Percentiles rank a stretch among this genome's conserved stretches.
Conservation (phyloP, 2,329 filamentous ascomycete species). For the Fusarium floridanum region DNA sequence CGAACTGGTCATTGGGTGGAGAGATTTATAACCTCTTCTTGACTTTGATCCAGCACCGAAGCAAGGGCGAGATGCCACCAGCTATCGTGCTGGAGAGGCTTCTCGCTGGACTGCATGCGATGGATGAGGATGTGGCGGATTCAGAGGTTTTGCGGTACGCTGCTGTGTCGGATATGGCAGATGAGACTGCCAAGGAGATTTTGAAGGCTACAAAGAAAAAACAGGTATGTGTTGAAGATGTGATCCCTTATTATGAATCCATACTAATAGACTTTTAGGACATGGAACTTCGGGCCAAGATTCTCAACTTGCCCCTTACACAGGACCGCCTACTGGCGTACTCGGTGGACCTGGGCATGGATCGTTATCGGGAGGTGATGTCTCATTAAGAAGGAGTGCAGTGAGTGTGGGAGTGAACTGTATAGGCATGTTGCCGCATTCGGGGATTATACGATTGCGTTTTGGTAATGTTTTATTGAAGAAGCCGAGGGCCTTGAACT, state of each 20-base stretch:
- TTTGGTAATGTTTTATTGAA: constrained; percentile 30
- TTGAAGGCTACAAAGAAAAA: constrained; percentile 67
- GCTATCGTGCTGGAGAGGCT: constrained; percentile 67
- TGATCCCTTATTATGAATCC: not conserved
- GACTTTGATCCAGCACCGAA: constrained; percentile 60
- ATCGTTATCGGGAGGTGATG: constrained; percentile 77
- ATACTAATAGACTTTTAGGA: constrained; percentile 47
- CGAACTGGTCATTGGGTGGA: constrained; percentile 83
- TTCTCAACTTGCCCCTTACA: constrained; percentile 75
- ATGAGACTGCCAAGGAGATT: constrained; percentile 76
- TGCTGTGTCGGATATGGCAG: constrained; percentile 85
- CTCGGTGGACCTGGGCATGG: constrained; percentile 76
- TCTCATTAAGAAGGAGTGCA: constrained; percentile 51
- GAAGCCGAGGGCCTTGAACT: constrained; percentile 1
- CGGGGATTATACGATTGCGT: constrained; percentile 31
- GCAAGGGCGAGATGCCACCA: constrained; percentile 56
- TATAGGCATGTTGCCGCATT: constrained; percentile 18
- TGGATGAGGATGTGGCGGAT: constrained; percentile 61
- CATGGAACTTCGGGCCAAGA: constrained; percentile 54
- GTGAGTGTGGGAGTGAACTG: not conserved
- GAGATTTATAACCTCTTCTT: constrained; percentile 80
- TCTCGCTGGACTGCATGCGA: constrained; percentile 67
- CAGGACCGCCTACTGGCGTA: constrained; percentile 80
- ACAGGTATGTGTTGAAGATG: constrained; percentile 61
- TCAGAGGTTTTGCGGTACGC: constrained; percentile 70